Percentiles rank a stretch among this genome's conserved stretches.
Evolutionary conservation across 805 yeast species (phyloP).

Genomic region (Suhomyces tanzawaensis): DNA sequence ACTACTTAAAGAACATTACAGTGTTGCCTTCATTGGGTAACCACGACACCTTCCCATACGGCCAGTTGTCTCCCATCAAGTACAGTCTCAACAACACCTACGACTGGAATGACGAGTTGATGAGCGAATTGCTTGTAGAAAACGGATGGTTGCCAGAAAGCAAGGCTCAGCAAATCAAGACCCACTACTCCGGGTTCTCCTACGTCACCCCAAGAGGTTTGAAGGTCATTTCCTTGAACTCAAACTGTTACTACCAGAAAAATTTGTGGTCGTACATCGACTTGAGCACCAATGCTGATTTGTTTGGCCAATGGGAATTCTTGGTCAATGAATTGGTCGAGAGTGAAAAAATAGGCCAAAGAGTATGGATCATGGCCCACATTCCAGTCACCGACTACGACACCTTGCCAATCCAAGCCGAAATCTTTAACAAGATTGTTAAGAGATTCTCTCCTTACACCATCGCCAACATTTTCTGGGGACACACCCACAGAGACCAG

Average conservation of each 20-base stretch:
- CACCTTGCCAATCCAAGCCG: constrained; percentile 60
- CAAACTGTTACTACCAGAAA: constrained; percentile 65
- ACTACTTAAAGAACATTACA: constrained; percentile 49
- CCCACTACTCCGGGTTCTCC: constrained; percentile 63
- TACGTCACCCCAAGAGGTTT: constrained; percentile 54
- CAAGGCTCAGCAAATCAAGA: constrained; percentile 24
- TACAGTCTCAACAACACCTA: constrained; percentile 27
- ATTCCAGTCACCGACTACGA: constrained; percentile 57
- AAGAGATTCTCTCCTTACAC: constrained; percentile 68
- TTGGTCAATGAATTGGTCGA: constrained; percentile 60
- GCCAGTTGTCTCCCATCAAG: constrained; percentile 56
- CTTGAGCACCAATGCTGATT: constrained; percentile 53
- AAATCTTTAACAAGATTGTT: constrained; percentile 53
- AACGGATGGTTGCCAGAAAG: constrained; percentile 36
- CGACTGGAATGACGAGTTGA: constrained; percentile 38
- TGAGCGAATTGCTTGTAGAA: constrained; percentile 35
- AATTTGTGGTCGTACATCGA: constrained; percentile 54
- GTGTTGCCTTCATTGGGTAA: constrained; percentile 65
- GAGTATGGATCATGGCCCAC: constrained; percentile 75
- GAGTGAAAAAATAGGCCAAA: constrained; percentile 53
- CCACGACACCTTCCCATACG: constrained; percentile 73
- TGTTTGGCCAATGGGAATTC: constrained; percentile 62
- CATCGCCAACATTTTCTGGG: constrained; percentile 67
- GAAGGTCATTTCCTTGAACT: constrained; percentile 60
- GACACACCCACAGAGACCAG: constrained; percentile 71